A percentile compares a stretch with the other conserved stretches of the same genome.
phyloP scores from a whole-genome alignment of 1,284 basidiomycete genomes.

The Apiotrichum montevideense region DNA sequence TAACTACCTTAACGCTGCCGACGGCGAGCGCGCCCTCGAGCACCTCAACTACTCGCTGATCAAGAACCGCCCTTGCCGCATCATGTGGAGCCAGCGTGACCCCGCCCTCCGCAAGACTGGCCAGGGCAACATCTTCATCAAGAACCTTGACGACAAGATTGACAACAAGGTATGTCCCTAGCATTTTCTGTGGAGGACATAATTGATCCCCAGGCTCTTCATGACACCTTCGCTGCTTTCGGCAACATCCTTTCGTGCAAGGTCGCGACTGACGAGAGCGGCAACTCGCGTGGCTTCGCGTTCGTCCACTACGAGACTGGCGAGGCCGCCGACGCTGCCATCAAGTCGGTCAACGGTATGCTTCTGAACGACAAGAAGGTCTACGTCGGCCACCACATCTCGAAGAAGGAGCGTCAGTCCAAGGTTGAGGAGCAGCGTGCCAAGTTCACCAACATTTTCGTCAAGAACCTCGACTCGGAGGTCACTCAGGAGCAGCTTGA shows the following conservation, averaged over 20 bases:
- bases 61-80: constrained; percentile 97
- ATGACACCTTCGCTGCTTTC: constrained; percentile 99
- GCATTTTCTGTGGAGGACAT: background rate
- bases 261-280: constrained; percentile 90
- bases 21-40: constrained; percentile 99
- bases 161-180: constrained; percentile 83
- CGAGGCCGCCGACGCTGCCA: constrained; percentile 91
- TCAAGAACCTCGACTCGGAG: constrained; percentile 90
- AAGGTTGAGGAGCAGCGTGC: constrained; percentile 97
- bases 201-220: constrained; percentile 64
- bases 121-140: constrained; percentile 99
- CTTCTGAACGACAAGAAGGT: constrained; percentile 99
- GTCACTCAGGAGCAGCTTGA: constrained; percentile 83
- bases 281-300: constrained; percentile 87
- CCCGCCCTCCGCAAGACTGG: constrained; percentile 98
- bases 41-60: constrained; percentile 99
- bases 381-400: constrained; percentile 95
- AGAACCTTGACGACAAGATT: constrained; percentile 96
- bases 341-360: constrained; percentile 99
- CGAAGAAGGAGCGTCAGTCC: constrained; percentile 95
- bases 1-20: constrained; percentile 92
- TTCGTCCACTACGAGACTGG: constrained; percentile 86
- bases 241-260: constrained; percentile 99
- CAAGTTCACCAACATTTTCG: constrained; percentile 96
- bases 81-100: constrained; percentile 99